Evolutionary conservation across 108 stramenopile species (phyloP).

Genomic region (Cafeteria roenbergensis): DNA sequence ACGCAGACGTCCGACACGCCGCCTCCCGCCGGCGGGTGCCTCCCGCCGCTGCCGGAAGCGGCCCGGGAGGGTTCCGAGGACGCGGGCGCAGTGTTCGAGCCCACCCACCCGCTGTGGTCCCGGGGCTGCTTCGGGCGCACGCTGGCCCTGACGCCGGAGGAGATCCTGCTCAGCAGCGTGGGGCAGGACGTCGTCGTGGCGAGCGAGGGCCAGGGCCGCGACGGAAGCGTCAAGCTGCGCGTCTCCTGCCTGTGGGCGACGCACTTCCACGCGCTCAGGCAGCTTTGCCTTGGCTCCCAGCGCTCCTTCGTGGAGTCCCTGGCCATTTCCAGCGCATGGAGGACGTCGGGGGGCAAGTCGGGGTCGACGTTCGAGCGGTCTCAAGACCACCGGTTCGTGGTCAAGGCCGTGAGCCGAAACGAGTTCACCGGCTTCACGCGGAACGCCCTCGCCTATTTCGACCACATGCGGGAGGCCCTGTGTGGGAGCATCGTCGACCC

Average conservation of each 20-base stretch:
- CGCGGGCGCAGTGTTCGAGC: no score
- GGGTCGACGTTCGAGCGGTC: neutral
- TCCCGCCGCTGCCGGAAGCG: no score
- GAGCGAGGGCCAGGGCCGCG: neutral
- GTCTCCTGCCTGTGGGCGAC: neutral
- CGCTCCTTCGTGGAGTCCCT: constrained; percentile 1
- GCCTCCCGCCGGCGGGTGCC: no score
- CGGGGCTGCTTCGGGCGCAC: neutral
- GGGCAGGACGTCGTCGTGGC: neutral
- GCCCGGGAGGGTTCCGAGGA: no score
- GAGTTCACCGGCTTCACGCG: constrained; percentile 1
- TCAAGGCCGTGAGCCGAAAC: neutral
- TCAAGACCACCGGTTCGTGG: neutral
- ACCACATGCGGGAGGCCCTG: neutral
- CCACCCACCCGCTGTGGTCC: no score
- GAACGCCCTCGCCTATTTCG: neutral
- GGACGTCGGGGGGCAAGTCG: constrained; percentile 1
- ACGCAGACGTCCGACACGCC: no score
- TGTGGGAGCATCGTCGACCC: neutral
- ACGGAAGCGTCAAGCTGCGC: neutral
- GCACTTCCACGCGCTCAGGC: constrained; percentile 6
- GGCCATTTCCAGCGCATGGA: neutral
- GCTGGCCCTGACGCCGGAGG: neutral
- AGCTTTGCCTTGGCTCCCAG: neutral
- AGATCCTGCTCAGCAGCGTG: neutral